These are phyloP conservation scores for Anastatica hierochuntica DNA, from an alignment of 345 rosid species.

Conservation along the genomic window DNA sequence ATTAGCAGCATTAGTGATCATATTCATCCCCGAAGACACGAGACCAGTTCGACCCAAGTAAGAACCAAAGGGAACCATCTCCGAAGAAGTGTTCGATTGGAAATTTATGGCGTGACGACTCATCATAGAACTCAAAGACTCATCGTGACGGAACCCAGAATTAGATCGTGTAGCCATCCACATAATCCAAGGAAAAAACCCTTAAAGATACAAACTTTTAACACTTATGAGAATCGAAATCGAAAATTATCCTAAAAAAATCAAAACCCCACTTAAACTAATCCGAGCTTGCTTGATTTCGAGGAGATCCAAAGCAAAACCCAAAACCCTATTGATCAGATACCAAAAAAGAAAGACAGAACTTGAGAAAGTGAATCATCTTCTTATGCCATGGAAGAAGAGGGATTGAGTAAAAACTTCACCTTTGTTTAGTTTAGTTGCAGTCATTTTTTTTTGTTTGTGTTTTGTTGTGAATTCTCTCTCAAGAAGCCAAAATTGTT, in stretches of 20 bases:
- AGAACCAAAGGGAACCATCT: constrained; percentile 40
- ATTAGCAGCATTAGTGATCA: constrained; percentile 24
- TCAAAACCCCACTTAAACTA: not conserved
- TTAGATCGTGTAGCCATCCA: constrained; percentile 62
- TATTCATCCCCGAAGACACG: constrained; percentile 6
- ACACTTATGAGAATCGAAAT: not conserved
- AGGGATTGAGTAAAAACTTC: not conserved
- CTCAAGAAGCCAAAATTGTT: no score
- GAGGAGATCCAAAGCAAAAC: not conserved
- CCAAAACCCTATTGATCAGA: constrained; percentile 8
- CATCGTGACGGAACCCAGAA: constrained; percentile 35
- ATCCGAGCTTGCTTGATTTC: not conserved
- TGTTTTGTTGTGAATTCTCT: no score
- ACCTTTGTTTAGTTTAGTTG: not conserved
- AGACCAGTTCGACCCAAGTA: constrained; percentile 26
- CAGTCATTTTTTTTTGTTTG: no score
- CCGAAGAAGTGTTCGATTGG: constrained; percentile 39
- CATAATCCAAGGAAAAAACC: constrained; percentile 6
- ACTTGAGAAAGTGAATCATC: constrained; percentile 12
- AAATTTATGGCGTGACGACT: constrained; percentile 45
- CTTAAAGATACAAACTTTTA: not conserved
- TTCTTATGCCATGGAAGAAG: constrained; percentile 12
- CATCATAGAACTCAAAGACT: constrained; percentile 28
- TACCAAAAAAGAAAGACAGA: not conserved
- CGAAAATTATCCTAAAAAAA: not conserved